Evolutionary conservation across 2,329 filamentous ascomycete genomes (phyloP).

Genomic region (Colletotrichum australisinense): DNA sequence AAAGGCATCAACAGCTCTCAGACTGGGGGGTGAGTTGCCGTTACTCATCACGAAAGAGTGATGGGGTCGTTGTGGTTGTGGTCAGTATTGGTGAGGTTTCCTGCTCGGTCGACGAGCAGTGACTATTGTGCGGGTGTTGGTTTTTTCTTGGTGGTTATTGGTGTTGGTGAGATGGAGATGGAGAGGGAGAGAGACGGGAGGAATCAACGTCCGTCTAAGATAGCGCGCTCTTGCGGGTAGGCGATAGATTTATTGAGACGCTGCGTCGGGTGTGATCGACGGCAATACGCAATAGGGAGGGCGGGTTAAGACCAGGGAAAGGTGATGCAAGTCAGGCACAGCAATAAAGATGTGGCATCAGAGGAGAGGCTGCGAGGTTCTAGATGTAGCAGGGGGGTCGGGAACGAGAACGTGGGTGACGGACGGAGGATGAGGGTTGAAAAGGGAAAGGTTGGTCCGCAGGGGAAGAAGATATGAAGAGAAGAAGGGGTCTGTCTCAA

Average conservation of each 20-base stretch:
- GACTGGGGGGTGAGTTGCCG: constrained; percentile 52
- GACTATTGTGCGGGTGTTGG: background rate
- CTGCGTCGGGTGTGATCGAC: constrained; percentile 24
- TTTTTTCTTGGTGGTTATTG: background rate
- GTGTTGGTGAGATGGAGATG: background rate
- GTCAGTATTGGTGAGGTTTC: constrained; percentile 3
- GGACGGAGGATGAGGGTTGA: constrained; percentile 28
- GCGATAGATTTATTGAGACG: constrained; percentile 1
- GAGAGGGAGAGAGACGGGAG: background rate
- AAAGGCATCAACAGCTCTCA: constrained; percentile 67
- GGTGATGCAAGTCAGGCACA: constrained; percentile 26
- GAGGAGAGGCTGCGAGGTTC: constrained; percentile 17
- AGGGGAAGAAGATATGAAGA: constrained; percentile 6
- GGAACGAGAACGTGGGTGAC: constrained; percentile 28
- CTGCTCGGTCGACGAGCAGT: constrained; percentile 22
- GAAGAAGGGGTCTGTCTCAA: background rate
- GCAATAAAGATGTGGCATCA: constrained; percentile 30
- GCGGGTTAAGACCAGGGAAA: constrained; percentile 31
- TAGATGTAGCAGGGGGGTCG: background rate
- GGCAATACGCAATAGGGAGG: constrained; percentile 29
- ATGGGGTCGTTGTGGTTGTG: constrained; percentile 21
- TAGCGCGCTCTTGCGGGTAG: constrained; percentile 29
- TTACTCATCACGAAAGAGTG: constrained; percentile 43
- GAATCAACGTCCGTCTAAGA: background rate
- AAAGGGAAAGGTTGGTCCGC: constrained; percentile 29